Conservation (phyloP, 345 rosid genomes). For the Populus pruinosa region DNA sequence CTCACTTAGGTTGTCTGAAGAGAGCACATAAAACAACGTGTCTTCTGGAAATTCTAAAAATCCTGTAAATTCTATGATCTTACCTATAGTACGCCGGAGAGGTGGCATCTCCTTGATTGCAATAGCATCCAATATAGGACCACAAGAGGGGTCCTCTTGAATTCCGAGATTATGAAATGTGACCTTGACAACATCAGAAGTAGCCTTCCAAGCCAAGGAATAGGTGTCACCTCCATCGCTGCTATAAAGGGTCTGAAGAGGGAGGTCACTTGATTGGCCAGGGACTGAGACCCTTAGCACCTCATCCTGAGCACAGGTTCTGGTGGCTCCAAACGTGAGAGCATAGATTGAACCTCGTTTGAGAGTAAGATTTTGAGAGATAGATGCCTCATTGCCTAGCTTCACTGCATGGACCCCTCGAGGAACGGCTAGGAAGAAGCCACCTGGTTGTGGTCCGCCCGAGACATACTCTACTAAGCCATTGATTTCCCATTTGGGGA, state of each 20-base stretch:
- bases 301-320: slow-evolving; percentile 83
- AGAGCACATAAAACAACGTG: neutral
- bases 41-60: neutral
- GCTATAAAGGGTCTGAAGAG: slow-evolving; percentile 69
- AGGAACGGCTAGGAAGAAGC: slow-evolving; percentile 62
- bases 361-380: slow-evolving; percentile 53
- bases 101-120: slow-evolving; percentile 76
- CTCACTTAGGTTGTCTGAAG: neutral
- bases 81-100: slow-evolving; percentile 39
- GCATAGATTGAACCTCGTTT: slow-evolving; percentile 50
- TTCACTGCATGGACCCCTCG: slow-evolving; percentile 76
- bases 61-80: neutral
- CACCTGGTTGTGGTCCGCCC: slow-evolving; percentile 84
- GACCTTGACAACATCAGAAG: slow-evolving; percentile 43
- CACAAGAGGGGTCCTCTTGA: slow-evolving; percentile 82
- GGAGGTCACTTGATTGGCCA: slow-evolving; percentile 50
- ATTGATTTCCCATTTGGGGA: slow-evolving; percentile 70
- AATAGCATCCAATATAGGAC: slow-evolving; percentile 74
- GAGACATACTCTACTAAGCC: slow-evolving; percentile 72
- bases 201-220: slow-evolving; percentile 65
- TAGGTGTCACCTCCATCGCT: slow-evolving; percentile 80
- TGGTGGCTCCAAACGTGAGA: slow-evolving; percentile 72
- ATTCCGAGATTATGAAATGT: slow-evolving; percentile 76
- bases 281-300: slow-evolving; percentile 49
- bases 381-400: slow-evolving; percentile 74